These are phyloP conservation scores for Neoboletus subvelutipes DNA, from an alignment of 768 basidiomycete species.

Conservation along the genomic window DNA sequence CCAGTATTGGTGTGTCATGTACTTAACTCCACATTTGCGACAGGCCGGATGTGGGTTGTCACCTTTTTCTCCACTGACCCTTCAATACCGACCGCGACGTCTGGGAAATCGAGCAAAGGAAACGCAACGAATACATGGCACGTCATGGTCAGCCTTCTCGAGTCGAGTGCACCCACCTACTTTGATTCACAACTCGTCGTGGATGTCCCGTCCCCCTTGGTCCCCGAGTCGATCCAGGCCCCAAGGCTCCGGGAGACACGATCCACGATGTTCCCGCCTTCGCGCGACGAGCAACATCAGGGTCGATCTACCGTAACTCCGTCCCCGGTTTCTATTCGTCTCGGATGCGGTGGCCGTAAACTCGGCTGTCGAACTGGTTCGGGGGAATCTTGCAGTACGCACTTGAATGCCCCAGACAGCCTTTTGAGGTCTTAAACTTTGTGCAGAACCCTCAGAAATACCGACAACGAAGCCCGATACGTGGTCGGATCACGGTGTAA, in stretches of 20 bases:
- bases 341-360: constrained; percentile 12
- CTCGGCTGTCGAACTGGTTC: constrained; percentile 5
- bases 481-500: constrained; percentile 17
- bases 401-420: neutral
- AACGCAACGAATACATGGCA: constrained; percentile 32
- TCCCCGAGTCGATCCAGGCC: neutral
- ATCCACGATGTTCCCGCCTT: neutral
- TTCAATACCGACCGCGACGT: neutral
- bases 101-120: constrained; percentile 10
- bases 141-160: constrained; percentile 40
- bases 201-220: neutral
- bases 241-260: neutral
- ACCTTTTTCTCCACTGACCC: constrained; percentile 20
- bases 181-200: constrained; percentile 17
- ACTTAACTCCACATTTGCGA: neutral
- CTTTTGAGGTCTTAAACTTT: neutral
- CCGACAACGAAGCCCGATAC: constrained; percentile 10
- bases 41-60: constrained; percentile 28
- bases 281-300: neutral
- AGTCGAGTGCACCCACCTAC: constrained; percentile 20
- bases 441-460: neutral
- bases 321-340: constrained; percentile 3
- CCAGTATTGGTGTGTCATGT: neutral
- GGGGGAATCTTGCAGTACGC: constrained; percentile 5
- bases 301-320: neutral